These are phyloP conservation scores for Xylariaceae sp. DNA, from an alignment of 2,329 filamentous ascomycete species.

Conservation along the genomic window DNA sequence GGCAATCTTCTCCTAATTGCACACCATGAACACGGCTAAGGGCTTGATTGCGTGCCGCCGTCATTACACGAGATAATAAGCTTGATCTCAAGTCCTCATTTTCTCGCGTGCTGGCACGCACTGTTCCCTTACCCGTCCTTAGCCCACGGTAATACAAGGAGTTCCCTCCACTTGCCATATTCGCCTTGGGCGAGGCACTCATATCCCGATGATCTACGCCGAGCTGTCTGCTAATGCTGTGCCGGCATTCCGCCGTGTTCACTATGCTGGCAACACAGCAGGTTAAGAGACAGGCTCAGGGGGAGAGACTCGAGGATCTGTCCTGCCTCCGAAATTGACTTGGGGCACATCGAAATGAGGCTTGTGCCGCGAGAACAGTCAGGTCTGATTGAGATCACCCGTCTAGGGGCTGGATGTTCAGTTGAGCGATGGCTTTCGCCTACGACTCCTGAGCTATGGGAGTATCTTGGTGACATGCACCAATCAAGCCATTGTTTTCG, in stretches of 20 bases:
- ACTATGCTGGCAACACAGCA: slow-evolving; percentile 32
- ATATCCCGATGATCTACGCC: slow-evolving; percentile 28
- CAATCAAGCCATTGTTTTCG: neutral
- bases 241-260: slow-evolving; percentile 37
- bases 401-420: neutral
- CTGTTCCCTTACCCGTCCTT: slow-evolving; percentile 16
- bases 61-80: slow-evolving; percentile 21
- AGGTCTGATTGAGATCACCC: slow-evolving; percentile 1
- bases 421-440: neutral
- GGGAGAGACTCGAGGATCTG: slow-evolving; percentile 38
- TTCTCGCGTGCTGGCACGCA: slow-evolving; percentile 8
- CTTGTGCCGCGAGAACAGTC: slow-evolving; percentile 8
- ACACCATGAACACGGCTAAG: slow-evolving; percentile 11
- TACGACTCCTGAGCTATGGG: neutral
- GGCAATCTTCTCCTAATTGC: slow-evolving; percentile 22
- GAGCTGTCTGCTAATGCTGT: slow-evolving; percentile 23
- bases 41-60: slow-evolving; percentile 14
- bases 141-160: slow-evolving; percentile 21
- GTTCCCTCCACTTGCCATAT: slow-evolving; percentile 27
- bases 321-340: slow-evolving; percentile 23
- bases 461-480: neutral
- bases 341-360: slow-evolving; percentile 16
- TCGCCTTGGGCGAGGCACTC: slow-evolving; percentile 32
- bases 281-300: slow-evolving; percentile 30
- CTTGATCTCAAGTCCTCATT: slow-evolving; percentile 18